A percentile compares a stretch with the other conserved stretches of the same genome.
Evolutionary conservation across 768 basidiomycete species (phyloP).

Genomic region (Pisolithus albus): DNA sequence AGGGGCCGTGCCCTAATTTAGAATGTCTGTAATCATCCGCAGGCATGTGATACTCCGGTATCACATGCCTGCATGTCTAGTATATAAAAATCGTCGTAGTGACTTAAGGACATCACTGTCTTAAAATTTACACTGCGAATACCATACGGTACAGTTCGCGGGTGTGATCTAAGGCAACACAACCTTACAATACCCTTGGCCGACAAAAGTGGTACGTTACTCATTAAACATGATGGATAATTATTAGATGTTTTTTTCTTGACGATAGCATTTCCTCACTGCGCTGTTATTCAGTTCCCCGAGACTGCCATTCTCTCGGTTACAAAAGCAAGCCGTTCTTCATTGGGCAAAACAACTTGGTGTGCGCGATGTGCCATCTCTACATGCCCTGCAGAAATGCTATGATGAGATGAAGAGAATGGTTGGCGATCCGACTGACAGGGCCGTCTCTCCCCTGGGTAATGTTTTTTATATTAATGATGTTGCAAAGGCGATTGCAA

Average conservation of each 20-base stretch:
- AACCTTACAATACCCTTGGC: neutral
- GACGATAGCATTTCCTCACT: constrained; percentile 18
- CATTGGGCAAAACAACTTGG: constrained; percentile 23
- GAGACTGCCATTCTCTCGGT: constrained; percentile 19
- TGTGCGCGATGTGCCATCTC: constrained; percentile 16
- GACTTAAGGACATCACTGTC: too few species aligned
- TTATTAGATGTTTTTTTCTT: neutral
- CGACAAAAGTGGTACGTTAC: neutral
- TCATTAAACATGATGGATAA: neutral
- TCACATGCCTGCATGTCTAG: too few species aligned
- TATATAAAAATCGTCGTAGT: too few species aligned
- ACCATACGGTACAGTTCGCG: too few species aligned
- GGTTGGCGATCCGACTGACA: constrained; percentile 17
- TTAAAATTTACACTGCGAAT: too few species aligned
- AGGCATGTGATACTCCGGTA: too few species aligned
- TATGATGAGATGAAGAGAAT: neutral
- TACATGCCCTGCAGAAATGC: constrained; percentile 8
- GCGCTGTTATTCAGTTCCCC: constrained; percentile 26
- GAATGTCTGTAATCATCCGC: too few species aligned
- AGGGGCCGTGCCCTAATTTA: too few species aligned
- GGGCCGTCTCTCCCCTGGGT: constrained; percentile 13
- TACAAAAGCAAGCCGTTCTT: constrained; percentile 23
- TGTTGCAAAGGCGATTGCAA: constrained; percentile 6
- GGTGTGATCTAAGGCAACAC: too few species aligned
- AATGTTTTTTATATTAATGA: constrained; percentile 22